A percentile compares a stretch with the other conserved stretches of the same genome.
These are phyloP conservation scores for Rhypophila decipiens DNA, from an alignment of 495 filamentous ascomycete genomes.

Conservation along the genomic window DNA sequence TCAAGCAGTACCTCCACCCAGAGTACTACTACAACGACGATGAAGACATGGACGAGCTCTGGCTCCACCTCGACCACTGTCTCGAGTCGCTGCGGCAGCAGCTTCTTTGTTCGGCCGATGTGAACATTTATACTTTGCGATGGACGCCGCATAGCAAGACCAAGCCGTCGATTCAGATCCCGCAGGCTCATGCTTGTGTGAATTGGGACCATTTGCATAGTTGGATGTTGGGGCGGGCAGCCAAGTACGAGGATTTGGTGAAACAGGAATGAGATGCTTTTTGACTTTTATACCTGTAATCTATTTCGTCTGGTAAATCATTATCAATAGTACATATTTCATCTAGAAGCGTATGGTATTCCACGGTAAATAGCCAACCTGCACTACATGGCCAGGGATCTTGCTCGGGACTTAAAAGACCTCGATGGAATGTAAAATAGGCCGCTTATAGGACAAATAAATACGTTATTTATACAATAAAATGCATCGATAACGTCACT, in stretches of 20 bases:
- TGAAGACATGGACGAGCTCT: constrained; percentile 11
- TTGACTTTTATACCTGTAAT: no score
- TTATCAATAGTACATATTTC: no score
- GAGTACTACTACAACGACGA: constrained; percentile 11
- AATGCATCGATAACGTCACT: no score
- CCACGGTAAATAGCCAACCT: no score
- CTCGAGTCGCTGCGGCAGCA: constrained; percentile 13
- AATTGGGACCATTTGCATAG: constrained; percentile 24
- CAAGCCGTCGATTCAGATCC: constrained; percentile 10
- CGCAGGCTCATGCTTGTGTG: constrained; percentile 24
- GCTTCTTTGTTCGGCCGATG: constrained; percentile 10
- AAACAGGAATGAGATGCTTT: no score
- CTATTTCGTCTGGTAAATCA: no score
- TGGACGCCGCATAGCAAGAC: constrained; percentile 11
- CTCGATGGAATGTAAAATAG: no score
- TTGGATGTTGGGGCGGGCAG: constrained; percentile 20
- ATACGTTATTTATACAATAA: no score
- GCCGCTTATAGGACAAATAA: no score
- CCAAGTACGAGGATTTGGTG: constrained; percentile 16
- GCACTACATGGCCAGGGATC: no score
- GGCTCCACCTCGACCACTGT: constrained; percentile 17
- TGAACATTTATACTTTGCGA: constrained; percentile 12
- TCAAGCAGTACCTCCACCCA: constrained; percentile 19
- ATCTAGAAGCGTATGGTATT: no score
- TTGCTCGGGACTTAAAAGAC: no score